Evolutionary conservation across 805 yeast species (phyloP), one percentile per base, ranked within the genome.

Genomic region (Candida nemodendra): DNA sequence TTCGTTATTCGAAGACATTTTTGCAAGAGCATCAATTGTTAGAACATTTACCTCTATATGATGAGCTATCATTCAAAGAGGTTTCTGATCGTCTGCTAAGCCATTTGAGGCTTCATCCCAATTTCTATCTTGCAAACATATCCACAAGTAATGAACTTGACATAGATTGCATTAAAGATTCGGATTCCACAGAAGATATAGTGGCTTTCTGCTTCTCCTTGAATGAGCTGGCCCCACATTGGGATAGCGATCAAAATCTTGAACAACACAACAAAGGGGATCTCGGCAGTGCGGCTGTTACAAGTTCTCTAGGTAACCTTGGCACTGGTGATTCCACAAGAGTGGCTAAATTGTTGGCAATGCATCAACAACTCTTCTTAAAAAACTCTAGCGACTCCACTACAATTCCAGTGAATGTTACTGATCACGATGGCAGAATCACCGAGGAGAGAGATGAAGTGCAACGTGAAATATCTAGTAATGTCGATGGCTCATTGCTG

Each of bases 21-120:
- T 45, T 62, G 25, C 35, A 47, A 6, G 27, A 39, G 36, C 42
- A 52, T 35, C 31, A 36, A 14, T 46, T 52, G 61, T 13, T 41
- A 5, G 16, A 33, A 7, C 29, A 18, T 11, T 22, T 32, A 4
- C 5, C 46, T 9, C 5, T 13, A 5, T 34, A 24, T 24, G 28
- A 41, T 18, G 29, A 23, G 14, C 12, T 9, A 1, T 55, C 56
- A 42, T 56, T 69, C 32, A 48, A 54, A 8, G 40, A 47, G 8
- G 44, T 47, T 18, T 51, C 70, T 5, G 57, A 53, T 25, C 30
- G 46, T 2, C 35, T 66, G 13, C 54, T 67, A 12, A 52, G 54
- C 15, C 52, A 63, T 8, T 69, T 71, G 51, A 48, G 64, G 28
- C 41, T 76, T 6, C 84, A 81, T 48, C 80, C 81, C 1, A 66